Evolutionary conservation across 2,329 filamentous ascomycete genomes (phyloP).

Genomic region (Colletotrichum phormii): DNA sequence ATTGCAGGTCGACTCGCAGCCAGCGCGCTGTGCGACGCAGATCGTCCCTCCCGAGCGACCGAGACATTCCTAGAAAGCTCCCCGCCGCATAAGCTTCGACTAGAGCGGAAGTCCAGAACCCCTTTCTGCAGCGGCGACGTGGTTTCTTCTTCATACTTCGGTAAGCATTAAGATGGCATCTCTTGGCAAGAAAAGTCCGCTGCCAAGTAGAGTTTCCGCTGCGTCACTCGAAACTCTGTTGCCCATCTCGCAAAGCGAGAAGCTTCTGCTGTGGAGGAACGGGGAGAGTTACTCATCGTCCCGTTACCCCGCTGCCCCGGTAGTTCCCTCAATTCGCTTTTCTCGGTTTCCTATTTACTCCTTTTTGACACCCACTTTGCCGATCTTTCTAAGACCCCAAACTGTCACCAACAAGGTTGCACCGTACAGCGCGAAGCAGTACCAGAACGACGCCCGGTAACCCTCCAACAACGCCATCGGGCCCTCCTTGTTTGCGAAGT

Average conservation of each 20-base stretch:
- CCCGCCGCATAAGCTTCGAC: constrained; percentile 8
- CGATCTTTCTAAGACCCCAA: constrained; percentile 57
- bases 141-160: neutral
- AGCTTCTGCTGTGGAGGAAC: neutral
- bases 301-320: neutral
- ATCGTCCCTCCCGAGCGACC: constrained; percentile 1
- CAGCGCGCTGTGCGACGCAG: neutral
- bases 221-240: neutral
- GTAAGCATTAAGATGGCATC: neutral
- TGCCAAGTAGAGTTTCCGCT: neutral
- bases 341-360: constrained; percentile 38
- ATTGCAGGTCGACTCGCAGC: neutral
- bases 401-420: constrained; percentile 48
- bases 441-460: constrained; percentile 66
- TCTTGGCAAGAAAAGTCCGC: constrained; percentile 4
- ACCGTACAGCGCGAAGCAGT: constrained; percentile 56
- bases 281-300: neutral
- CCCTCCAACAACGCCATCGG: constrained; percentile 58
- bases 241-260: neutral
- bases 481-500: constrained; percentile 37
- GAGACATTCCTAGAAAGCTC: constrained; percentile 11
- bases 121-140: neutral
- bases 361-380: constrained; percentile 61
- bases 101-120: constrained; percentile 4
- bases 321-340: neutral